phyloP scores from a whole-genome alignment of 495 filamentous ascomycete genomes.

The Annulohypoxylon bovei region DNA sequence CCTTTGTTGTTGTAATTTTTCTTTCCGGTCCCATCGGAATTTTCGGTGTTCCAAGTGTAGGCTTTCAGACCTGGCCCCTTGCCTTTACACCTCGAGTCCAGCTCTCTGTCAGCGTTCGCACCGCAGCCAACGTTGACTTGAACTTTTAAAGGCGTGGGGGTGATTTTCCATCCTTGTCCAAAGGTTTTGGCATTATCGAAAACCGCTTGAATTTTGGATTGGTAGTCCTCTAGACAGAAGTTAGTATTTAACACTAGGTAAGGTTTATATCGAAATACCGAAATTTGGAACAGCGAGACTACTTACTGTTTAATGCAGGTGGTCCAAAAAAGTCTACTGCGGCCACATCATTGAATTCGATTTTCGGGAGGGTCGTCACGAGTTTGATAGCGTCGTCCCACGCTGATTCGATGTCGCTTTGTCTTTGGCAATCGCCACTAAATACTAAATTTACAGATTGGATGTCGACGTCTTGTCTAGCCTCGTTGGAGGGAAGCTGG shows the following conservation, averaged over 20 bases:
- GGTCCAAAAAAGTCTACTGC: slow-evolving; percentile 3
- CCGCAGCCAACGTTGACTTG: slow-evolving; percentile 3
- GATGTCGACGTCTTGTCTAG: slow-evolving; percentile 3
- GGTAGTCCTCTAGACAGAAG: background rate
- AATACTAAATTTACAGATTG: slow-evolving; percentile 3
- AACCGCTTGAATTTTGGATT: slow-evolving; percentile 6
- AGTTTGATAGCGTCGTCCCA: slow-evolving; percentile 5
- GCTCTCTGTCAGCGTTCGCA: background rate
- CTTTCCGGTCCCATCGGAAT: slow-evolving; percentile 2
- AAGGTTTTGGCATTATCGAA: slow-evolving; percentile 6
- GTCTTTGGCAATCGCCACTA: background rate
- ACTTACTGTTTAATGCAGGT: slow-evolving; percentile 5
- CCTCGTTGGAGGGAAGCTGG: slow-evolving; percentile 3
- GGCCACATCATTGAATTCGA: slow-evolving; percentile 1
- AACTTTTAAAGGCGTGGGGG: background rate
- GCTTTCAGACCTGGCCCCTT: slow-evolving; percentile 1
- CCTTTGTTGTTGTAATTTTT: background rate
- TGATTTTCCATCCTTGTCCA: slow-evolving; percentile 4
- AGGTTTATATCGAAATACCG: background rate
- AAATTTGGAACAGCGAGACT: background rate
- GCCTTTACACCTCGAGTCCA: background rate
- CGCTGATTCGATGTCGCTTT: slow-evolving; percentile 1
- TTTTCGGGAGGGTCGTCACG: slow-evolving; percentile 1
- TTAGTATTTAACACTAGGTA: slow-evolving; percentile 4
- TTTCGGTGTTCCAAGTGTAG: slow-evolving; percentile 3